phyloP scores from a whole-genome alignment of 768 basidiomycete species.

The Amanita subjunquillea region DNA sequence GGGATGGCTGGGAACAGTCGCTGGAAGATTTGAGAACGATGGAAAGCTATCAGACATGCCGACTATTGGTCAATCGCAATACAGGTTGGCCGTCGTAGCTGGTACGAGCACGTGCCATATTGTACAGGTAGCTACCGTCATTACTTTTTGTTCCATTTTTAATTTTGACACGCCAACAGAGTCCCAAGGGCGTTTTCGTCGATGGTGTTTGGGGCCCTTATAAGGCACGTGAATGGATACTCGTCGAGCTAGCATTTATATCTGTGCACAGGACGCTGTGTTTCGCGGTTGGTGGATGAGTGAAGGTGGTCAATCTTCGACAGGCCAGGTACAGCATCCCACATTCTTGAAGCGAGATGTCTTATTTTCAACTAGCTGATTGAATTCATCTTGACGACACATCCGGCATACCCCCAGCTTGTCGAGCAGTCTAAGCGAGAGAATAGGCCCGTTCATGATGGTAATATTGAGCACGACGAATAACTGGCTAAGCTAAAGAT shows the following conservation, averaged over 20 bases:
- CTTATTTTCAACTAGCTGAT: conserved; percentile 51
- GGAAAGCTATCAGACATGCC: conserved; percentile 45
- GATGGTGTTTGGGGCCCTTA: conserved; percentile 92
- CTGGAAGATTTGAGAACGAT: conserved; percentile 55
- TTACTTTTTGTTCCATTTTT: background rate
- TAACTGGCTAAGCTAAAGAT: background rate
- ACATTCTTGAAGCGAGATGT: background rate
- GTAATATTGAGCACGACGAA: conserved; percentile 21
- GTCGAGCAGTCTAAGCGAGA: conserved; percentile 50
- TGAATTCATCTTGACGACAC: conserved; percentile 90
- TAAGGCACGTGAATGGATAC: conserved; percentile 30
- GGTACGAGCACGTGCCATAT: conserved; percentile 97
- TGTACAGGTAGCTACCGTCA: conserved; percentile 50
- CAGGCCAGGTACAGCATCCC: conserved; percentile 63
- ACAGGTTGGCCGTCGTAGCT: conserved; percentile 85
- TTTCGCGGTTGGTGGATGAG: conserved; percentile 99
- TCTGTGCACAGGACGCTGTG: conserved; percentile 59
- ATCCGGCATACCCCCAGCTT: conserved; percentile 72
- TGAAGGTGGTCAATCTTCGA: conserved; percentile 97
- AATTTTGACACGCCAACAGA: conserved; percentile 29
- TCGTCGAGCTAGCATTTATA: background rate
- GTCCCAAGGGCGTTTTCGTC: conserved; percentile 75
- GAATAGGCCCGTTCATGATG: conserved; percentile 45
- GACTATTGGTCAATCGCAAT: conserved; percentile 62
- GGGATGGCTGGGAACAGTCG: conserved; percentile 95